phyloP scores from a whole-genome alignment of 805 yeast species.

The Tetrapisispora iriomotensis region DNA sequence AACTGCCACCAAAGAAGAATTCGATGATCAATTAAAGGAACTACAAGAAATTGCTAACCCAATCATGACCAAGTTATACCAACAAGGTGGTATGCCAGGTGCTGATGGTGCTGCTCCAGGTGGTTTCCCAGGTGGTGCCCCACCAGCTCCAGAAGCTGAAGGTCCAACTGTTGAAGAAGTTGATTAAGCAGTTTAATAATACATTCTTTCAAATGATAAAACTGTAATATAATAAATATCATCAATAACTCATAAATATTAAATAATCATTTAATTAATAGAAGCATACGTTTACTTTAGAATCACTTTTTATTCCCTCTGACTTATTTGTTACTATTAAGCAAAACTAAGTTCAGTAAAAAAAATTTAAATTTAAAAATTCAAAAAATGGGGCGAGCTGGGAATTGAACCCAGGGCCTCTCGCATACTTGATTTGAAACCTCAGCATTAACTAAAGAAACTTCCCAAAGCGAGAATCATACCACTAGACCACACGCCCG shows the following conservation, averaged over 20 bases:
- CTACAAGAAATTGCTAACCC: constrained; percentile 95
- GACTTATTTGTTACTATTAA: no score
- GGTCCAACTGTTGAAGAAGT: constrained; percentile 79
- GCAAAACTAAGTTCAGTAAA: no score
- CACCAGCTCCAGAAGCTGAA: constrained; percentile 51
- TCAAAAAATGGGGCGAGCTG: constrained; percentile 31
- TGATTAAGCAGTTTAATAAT: constrained; percentile 36
- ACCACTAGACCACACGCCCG: constrained; percentile 29
- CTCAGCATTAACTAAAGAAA: background rate
- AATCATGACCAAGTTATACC: constrained; percentile 93
- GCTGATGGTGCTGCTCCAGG: constrained; percentile 43
- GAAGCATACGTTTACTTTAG: background rate
- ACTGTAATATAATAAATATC: background rate
- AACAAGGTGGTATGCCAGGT: constrained; percentile 74
- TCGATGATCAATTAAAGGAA: constrained; percentile 88
- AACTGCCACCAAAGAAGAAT: constrained; percentile 90
- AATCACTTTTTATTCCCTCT: background rate
- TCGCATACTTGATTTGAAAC: constrained; percentile 32
- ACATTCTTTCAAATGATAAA: background rate
- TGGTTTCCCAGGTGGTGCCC: constrained; percentile 58
- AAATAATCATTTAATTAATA: background rate
- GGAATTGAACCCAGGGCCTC: constrained; percentile 59
- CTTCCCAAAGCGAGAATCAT: constrained; percentile 27
- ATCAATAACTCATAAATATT: background rate
- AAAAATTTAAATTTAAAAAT: background rate